A percentile compares a stretch with the other conserved stretches of the same genome.
Evolutionary conservation across 495 filamentous ascomycete genomes (phyloP).

Genomic region (Trichoderma reesei): DNA sequence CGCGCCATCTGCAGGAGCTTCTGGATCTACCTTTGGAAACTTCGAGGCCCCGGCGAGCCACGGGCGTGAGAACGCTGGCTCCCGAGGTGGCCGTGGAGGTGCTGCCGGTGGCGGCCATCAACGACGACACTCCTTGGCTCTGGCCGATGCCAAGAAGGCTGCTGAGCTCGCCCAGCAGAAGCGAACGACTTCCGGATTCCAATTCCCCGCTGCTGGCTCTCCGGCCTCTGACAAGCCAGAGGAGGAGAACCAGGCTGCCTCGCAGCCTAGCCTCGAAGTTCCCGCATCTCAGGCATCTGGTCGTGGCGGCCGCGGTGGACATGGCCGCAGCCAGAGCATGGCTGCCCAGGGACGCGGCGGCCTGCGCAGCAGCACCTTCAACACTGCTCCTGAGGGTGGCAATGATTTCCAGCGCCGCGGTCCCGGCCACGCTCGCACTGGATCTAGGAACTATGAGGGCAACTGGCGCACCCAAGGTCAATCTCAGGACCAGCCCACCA

Average conservation of each 20-base stretch:
- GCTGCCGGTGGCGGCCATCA: conserved; percentile 69
- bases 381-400: conserved; percentile 24
- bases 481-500: conserved; percentile 46
- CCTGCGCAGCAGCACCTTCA: conserved; percentile 31
- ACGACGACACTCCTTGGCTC: conserved; percentile 85
- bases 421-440: conserved; percentile 66
- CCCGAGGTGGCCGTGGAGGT: conserved; percentile 68
- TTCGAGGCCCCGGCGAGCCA: conserved; percentile 57
- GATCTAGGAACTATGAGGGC: conserved; percentile 89
- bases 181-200: conserved; percentile 83
- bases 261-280: conserved; percentile 34
- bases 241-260: conserved; percentile 37
- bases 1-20: conserved; percentile 90
- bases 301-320: conserved; percentile 40
- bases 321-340: conserved; percentile 55
- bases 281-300: conserved; percentile 40
- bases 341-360: conserved; percentile 45
- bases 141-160: conserved; percentile 95
- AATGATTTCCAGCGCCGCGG: conserved; percentile 62
- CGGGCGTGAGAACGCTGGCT: conserved; percentile 57
- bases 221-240: conserved; percentile 44
- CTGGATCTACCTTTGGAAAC: conserved; percentile 71
- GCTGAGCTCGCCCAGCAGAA: conserved; percentile 96
- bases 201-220: conserved; percentile 79
- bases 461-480: conserved; percentile 93